Evolutionary conservation across 495 filamentous ascomycete species (phyloP), one percentile per base, ranked within the genome.

Genomic region (Neurospora cerealis): DNA sequence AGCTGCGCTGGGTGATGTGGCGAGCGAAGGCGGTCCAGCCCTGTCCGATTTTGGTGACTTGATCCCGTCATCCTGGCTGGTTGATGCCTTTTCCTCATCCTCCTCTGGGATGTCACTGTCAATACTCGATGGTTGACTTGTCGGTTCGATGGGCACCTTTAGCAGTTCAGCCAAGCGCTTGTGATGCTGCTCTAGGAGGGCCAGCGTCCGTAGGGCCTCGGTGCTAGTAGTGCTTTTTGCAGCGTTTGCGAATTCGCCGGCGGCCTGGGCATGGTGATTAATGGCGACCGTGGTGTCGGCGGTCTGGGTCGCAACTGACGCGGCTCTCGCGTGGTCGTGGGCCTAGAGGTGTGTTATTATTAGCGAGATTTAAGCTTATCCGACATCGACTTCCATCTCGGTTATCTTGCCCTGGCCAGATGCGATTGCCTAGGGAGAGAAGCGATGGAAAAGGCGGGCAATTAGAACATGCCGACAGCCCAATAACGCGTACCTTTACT

Each of bases 181-280:
- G 79, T 98, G 95, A 79, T 99, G 93, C 71, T 91, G 86, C 78
- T 97, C 94, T 66, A 99, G 90, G 0, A 98, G 85, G 73, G 88
- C 88, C 70, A 99, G 81, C 11, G 93, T 95, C 69, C 96, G 89
- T 72, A 96, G 81, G 10, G 95, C 96, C 85, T 98, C 96, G 72
- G 85, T 84, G 79, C 96, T 94, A 13, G 85, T 86, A 11, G 93
- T 96, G 37, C 85, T 86, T 75, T 89, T 89, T 17, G 92, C 90
- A 37, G 93, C 95, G 40, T 91, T 91, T 69, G 94, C 90, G 82
- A 97, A 98, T 77, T 97, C 93, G 70, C 90, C 92, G 3, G 96
- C 96, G 28, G 96, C 96, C 44, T 93, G 86, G 73, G 95, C 90
- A 84, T 98, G 95, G 79, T 97, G 92, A 76, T 91, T 91, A 73